Percentiles rank a stretch among this genome's conserved stretches.
phyloP scores from a whole-genome alignment of 2,329 filamentous ascomycete species.

The Scedosporium dehoogii region DNA sequence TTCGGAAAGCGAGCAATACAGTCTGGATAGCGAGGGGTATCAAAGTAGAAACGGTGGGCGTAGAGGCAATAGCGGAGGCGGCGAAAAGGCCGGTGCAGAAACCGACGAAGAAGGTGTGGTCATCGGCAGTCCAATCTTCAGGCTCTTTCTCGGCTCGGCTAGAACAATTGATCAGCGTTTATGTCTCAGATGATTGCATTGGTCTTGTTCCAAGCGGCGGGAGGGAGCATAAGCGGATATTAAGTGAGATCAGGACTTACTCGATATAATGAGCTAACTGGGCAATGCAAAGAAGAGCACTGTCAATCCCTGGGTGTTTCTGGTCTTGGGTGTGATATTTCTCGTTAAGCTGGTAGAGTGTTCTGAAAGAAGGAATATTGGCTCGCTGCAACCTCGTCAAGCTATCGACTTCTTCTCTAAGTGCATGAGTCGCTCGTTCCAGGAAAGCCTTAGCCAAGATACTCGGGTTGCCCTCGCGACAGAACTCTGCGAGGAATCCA shows the following conservation, averaged over 20 bases:
- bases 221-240: neutral
- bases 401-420: conserved; percentile 49
- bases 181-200: neutral
- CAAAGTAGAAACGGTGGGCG: conserved; percentile 51
- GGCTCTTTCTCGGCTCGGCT: conserved; percentile 45
- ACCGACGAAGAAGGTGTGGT: conserved; percentile 48
- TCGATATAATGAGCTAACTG: conserved; percentile 62
- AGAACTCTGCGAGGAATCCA: conserved; percentile 47
- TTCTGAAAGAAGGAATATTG: conserved; percentile 51
- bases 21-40: conserved; percentile 53
- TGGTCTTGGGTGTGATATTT: conserved; percentile 46
- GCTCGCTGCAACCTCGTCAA: conserved; percentile 47
- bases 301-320: conserved; percentile 55
- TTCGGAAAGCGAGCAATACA: conserved; percentile 57
- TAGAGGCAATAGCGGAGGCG: conserved; percentile 56
- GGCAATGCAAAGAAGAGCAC: conserved; percentile 52
- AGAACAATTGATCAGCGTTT: conserved; percentile 5
- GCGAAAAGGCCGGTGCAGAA: conserved; percentile 62
- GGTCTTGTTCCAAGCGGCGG: neutral
- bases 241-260: conserved; percentile 28
- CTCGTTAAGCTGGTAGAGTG: conserved; percentile 54
- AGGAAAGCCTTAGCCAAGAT: conserved; percentile 52
- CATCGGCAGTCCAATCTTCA: conserved; percentile 37
- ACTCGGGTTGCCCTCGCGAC: conserved; percentile 32
- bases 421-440: conserved; percentile 43